Evolutionary conservation across 2,329 filamentous ascomycete genomes (phyloP).

Genomic region (Ophiostoma australiae): DNA sequence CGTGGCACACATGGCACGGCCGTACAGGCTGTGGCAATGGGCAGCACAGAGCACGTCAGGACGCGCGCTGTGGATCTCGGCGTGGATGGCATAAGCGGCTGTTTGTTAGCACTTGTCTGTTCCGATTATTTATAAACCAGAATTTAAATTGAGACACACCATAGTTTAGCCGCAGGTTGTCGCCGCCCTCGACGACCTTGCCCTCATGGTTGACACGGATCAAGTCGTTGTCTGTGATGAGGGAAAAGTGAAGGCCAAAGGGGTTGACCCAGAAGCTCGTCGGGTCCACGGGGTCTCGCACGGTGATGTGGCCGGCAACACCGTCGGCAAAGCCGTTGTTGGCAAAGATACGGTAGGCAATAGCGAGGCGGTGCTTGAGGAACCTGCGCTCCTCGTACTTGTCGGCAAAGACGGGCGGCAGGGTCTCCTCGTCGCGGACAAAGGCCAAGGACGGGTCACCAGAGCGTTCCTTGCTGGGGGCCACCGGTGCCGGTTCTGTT

Average conservation of each 20-base stretch:
- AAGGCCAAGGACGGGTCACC: slow-evolving; percentile 27
- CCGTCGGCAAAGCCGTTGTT: slow-evolving; percentile 57
- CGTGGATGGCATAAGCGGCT: slow-evolving; percentile 57
- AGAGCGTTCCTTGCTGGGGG: slow-evolving; percentile 20
- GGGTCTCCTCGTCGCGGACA: slow-evolving; percentile 21
- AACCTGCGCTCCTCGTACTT: slow-evolving; percentile 44
- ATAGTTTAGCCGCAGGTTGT: slow-evolving; percentile 47
- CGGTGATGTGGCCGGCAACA: slow-evolving; percentile 57
- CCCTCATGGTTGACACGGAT: slow-evolving; percentile 53
- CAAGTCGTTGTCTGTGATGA: slow-evolving; percentile 55
- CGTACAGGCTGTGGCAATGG: slow-evolving; percentile 52
- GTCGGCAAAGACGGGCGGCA: slow-evolving; percentile 27
- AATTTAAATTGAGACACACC: background rate
- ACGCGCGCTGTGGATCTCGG: slow-evolving; percentile 52
- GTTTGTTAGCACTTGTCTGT: background rate
- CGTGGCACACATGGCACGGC: slow-evolving; percentile 55
- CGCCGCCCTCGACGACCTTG: slow-evolving; percentile 50
- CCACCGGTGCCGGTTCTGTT: background rate
- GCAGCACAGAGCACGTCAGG: slow-evolving; percentile 54
- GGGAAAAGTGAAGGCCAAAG: slow-evolving; percentile 52
- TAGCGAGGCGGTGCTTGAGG: slow-evolving; percentile 53
- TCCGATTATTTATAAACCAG: background rate
- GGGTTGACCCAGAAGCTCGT: slow-evolving; percentile 60
- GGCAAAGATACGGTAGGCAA: slow-evolving; percentile 57
- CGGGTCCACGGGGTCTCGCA: slow-evolving; percentile 53